phyloP scores from a whole-genome alignment of 352 stramenopile genomes.

The Phytophthora idaei region DNA sequence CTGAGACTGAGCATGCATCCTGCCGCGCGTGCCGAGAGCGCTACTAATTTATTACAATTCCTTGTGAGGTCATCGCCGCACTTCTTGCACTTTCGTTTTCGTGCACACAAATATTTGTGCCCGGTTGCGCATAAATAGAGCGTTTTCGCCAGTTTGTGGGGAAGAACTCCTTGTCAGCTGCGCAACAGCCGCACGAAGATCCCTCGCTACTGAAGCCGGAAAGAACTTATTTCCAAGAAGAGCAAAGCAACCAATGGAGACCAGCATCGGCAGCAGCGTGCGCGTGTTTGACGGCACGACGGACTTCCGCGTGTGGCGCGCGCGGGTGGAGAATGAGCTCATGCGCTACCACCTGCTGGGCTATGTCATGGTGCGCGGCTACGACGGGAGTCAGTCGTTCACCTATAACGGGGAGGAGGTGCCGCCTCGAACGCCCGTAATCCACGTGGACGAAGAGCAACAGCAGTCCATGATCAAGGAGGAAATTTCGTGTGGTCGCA shows the following conservation, averaged over 20 bases:
- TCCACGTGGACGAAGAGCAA: conserved; percentile 29
- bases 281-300: conserved; percentile 50
- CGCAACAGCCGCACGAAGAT: neutral
- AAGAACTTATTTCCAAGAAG: neutral
- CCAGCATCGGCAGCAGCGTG: conserved; percentile 15
- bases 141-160: neutral
- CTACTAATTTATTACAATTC: too few species aligned
- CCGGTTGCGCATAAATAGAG: conserved; percentile 1
- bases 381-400: conserved; percentile 54
- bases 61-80: too few species aligned
- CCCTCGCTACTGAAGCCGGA: neutral
- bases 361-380: conserved; percentile 51
- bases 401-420: conserved; percentile 51
- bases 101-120: neutral
- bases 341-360: conserved; percentile 57
- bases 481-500: conserved; percentile 17
- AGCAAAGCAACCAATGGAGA: conserved; percentile 16
- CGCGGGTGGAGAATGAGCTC: conserved; percentile 55
- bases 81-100: neutral
- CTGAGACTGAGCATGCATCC: too few species aligned
- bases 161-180: conserved; percentile 1
- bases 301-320: conserved; percentile 53
- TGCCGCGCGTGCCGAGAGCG: too few species aligned
- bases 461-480: conserved; percentile 30
- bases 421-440: conserved; percentile 33